These are phyloP conservation scores for Scedosporium minutisporum DNA, from an alignment of 2,329 filamentous ascomycete genomes.

Conservation along the genomic window DNA sequence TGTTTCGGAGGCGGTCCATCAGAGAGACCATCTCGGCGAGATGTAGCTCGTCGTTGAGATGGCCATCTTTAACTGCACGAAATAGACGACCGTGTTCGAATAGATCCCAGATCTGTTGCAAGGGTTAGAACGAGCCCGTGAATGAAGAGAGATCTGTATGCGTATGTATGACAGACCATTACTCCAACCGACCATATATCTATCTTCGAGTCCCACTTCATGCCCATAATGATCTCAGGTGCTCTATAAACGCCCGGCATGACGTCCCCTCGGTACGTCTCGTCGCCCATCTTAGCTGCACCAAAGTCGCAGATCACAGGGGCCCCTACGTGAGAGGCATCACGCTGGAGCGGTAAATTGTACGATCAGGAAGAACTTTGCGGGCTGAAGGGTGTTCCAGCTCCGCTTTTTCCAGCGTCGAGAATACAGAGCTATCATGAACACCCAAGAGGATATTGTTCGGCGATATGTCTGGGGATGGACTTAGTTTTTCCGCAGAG, in stretches of 20 bases:
- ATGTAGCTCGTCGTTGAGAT: constrained; percentile 18
- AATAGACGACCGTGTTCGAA: constrained; percentile 21
- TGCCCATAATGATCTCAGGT: constrained; percentile 23
- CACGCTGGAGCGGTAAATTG: neutral
- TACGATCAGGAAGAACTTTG: neutral
- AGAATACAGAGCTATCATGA: constrained; percentile 10
- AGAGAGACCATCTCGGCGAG: constrained; percentile 26
- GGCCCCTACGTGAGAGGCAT: neutral
- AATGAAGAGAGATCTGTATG: no score
- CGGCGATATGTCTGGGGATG: constrained; percentile 14
- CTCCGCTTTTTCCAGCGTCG: neutral
- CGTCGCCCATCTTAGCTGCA: constrained; percentile 16
- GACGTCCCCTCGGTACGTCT: constrained; percentile 17
- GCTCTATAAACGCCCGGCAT: constrained; percentile 24
- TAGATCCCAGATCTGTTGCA: constrained; percentile 20
- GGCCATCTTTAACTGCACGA: constrained; percentile 12
- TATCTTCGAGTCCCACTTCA: constrained; percentile 23
- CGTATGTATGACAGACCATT: constrained; percentile 15
- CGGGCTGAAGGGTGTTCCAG: neutral
- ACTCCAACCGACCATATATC: constrained; percentile 25
- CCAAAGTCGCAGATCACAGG: constrained; percentile 21
- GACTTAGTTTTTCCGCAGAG: no score
- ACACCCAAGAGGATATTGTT: constrained; percentile 18
- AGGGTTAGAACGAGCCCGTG: constrained; percentile 2
- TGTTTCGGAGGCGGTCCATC: constrained; percentile 24